phyloP scores from a whole-genome alignment of 2,329 filamentous ascomycete species.

The Penicillium sp. region DNA sequence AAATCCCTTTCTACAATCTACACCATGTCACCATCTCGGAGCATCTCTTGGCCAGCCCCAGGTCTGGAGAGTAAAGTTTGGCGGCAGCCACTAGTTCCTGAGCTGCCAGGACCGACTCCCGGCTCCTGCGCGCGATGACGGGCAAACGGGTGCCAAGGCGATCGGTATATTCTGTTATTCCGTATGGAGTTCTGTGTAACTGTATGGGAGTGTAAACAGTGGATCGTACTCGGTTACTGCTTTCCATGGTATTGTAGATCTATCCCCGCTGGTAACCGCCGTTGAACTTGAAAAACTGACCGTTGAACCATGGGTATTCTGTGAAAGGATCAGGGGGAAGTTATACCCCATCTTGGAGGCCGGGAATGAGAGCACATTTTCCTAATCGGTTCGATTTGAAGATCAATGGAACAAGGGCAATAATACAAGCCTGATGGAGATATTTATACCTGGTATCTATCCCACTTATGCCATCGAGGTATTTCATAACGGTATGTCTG shows the following conservation, averaged over 20 bases:
- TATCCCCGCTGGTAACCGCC: not conserved
- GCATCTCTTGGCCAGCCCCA: not conserved
- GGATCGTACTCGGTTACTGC: not conserved
- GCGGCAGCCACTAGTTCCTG: conserved; percentile 15
- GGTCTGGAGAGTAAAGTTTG: conserved; percentile 6
- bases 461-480: no score
- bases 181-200: not conserved
- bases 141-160: conserved; percentile 16
- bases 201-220: not conserved
- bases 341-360: not conserved
- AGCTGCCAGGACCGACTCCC: conserved; percentile 16
- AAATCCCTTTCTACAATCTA: not conserved
- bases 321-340: not conserved
- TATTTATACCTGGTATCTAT: no score
- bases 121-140: conserved; percentile 14
- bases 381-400: not conserved
- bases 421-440: not conserved
- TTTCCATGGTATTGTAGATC: not conserved
- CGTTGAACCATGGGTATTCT: not conserved
- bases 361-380: not conserved
- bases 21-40: no score
- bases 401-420: not conserved
- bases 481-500: no score
- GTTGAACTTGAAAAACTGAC: not conserved
- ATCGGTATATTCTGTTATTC: not conserved